phyloP scores from a whole-genome alignment of 257 asterid species.

The Petunia secreta region DNA sequence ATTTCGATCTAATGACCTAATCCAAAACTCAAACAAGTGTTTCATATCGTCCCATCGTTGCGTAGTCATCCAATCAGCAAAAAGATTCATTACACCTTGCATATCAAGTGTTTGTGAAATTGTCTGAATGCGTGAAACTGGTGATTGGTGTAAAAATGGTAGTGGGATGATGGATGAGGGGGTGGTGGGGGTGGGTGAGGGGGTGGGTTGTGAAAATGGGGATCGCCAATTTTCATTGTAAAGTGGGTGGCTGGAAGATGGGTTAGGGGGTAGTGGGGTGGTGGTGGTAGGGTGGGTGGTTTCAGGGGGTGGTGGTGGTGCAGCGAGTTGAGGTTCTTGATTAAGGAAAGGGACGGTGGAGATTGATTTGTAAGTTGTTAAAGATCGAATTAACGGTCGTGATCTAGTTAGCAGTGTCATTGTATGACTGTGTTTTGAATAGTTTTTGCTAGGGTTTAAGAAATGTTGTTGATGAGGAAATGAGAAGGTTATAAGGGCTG shows the following conservation, averaged over 20 bases:
- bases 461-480: neutral
- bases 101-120: slow-evolving; percentile 58
- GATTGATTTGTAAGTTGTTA: slow-evolving; percentile 49
- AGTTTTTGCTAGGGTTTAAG: slow-evolving; percentile 21
- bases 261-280: slow-evolving; percentile 74
- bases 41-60: slow-evolving; percentile 78
- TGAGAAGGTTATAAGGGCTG: neutral
- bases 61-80: slow-evolving; percentile 75
- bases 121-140: slow-evolving; percentile 38
- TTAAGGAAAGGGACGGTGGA: slow-evolving; percentile 67
- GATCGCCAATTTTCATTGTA: slow-evolving; percentile 79
- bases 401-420: slow-evolving; percentile 57
- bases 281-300: slow-evolving; percentile 23
- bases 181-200: slow-evolving; percentile 33
- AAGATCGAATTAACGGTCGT: slow-evolving; percentile 44
- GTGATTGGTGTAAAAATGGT: slow-evolving; percentile 39
- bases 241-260: slow-evolving; percentile 72
- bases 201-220: slow-evolving; percentile 29
- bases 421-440: slow-evolving; percentile 37
- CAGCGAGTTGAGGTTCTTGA: slow-evolving; percentile 67
- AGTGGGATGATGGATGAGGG: slow-evolving; percentile 44
- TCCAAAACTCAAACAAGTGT: slow-evolving; percentile 77
- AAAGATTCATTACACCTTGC: slow-evolving; percentile 49
- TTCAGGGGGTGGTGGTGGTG: slow-evolving; percentile 35
- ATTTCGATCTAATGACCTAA: slow-evolving; percentile 58